Evolutionary conservation across 495 filamentous ascomycete genomes (phyloP).

Genomic region (Hyphodiscus hymeniophilus): DNA sequence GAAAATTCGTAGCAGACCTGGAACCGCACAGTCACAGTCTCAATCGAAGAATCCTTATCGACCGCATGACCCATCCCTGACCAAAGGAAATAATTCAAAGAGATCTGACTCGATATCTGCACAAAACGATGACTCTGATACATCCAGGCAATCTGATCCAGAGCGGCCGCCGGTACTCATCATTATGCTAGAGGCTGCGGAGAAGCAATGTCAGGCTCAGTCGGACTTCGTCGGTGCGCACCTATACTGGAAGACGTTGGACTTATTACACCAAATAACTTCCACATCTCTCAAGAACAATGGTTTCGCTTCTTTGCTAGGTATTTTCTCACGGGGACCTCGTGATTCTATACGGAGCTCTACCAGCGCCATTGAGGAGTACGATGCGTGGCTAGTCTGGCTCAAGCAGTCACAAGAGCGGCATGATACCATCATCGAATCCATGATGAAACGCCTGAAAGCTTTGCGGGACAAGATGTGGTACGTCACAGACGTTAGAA

Average conservation of each 20-base stretch:
- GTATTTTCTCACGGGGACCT: slow-evolving; percentile 60
- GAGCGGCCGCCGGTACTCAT: slow-evolving; percentile 42
- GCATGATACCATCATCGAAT: slow-evolving; percentile 54
- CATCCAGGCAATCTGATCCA: slow-evolving; percentile 15
- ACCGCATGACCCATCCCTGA: slow-evolving; percentile 27
- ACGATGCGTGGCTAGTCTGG: slow-evolving; percentile 71
- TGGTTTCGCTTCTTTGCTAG: slow-evolving; percentile 58
- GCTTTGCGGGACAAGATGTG: slow-evolving; percentile 91
- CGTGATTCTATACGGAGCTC: slow-evolving; percentile 59
- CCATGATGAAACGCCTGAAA: slow-evolving; percentile 58
- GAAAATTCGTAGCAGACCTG: slow-evolving; percentile 17
- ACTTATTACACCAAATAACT: slow-evolving; percentile 53
- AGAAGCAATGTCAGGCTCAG: slow-evolving; percentile 55
- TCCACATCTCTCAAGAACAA: slow-evolving; percentile 54
- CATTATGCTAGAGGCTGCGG: slow-evolving; percentile 61
- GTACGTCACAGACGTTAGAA: slow-evolving; percentile 94
- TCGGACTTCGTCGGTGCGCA: slow-evolving; percentile 65
- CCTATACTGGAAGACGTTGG: slow-evolving; percentile 58
- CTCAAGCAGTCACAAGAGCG: slow-evolving; percentile 64
- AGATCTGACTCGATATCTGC: slow-evolving; percentile 14
- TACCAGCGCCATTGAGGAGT: slow-evolving; percentile 59
- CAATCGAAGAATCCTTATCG: slow-evolving; percentile 48
- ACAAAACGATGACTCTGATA: slow-evolving; percentile 18
- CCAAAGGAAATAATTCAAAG: slow-evolving; percentile 22
- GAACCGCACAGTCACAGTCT: slow-evolving; percentile 9